These are phyloP conservation scores for Aspergillus cavernicola DNA, from an alignment of 495 filamentous ascomycete species.

Conservation along the genomic window DNA sequence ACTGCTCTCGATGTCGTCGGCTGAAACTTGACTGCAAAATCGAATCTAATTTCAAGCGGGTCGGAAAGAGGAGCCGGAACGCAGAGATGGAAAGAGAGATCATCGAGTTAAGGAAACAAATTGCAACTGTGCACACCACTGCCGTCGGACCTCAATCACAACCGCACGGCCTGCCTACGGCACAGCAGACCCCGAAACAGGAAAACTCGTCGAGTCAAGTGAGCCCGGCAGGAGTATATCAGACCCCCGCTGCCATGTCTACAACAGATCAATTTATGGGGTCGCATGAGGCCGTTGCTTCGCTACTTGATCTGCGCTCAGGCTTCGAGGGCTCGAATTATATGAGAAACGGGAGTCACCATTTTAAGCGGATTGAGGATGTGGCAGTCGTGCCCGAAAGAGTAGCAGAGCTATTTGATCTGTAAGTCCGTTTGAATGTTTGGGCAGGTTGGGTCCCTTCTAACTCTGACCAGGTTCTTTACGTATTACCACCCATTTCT, in stretches of 20 bases:
- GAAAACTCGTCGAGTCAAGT: slow-evolving; percentile 47
- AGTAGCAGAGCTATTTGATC: slow-evolving; percentile 69
- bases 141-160: slow-evolving; percentile 39
- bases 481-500: slow-evolving; percentile 80
- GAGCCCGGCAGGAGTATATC: slow-evolving; percentile 39
- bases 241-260: slow-evolving; percentile 42
- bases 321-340: slow-evolving; percentile 49
- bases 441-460: not conserved
- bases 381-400: slow-evolving; percentile 70
- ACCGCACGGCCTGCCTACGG: slow-evolving; percentile 44
- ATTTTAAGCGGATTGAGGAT: slow-evolving; percentile 60
- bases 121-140: slow-evolving; percentile 47
- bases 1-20: slow-evolving; percentile 80
- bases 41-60: slow-evolving; percentile 88
- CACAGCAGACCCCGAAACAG: slow-evolving; percentile 50
- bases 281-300: slow-evolving; percentile 80
- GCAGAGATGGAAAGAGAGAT: slow-evolving; percentile 82
- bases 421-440: slow-evolving; percentile 39
- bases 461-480: slow-evolving; percentile 55
- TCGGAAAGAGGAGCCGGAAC: slow-evolving; percentile 86
- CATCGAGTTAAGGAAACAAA: slow-evolving; percentile 62
- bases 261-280: slow-evolving; percentile 62
- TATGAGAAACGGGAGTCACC: slow-evolving; percentile 41
- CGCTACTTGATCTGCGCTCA: slow-evolving; percentile 67
- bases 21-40: slow-evolving; percentile 87